Base-by-base conservation (phyloP, 495 filamentous ascomycete genomes). In the Xylaria venustula region DNA sequence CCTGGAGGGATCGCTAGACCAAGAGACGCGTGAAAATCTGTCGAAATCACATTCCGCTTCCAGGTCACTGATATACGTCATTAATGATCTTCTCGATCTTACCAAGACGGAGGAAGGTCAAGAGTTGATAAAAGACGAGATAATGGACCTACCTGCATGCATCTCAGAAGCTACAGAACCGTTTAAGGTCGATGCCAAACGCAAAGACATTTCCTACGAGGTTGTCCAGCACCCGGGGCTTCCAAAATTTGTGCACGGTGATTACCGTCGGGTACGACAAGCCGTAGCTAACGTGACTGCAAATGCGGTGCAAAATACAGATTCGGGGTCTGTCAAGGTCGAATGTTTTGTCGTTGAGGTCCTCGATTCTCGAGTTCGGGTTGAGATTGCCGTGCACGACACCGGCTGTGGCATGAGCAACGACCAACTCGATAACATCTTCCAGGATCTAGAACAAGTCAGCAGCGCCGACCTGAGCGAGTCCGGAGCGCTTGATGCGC, bases 31-130 rank as follows among this genome's bases (percentile, higher is more conserved):
- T 25, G 93, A 97, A 17, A 95, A 95, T 63, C 79, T 98, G 26
- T 84, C 89, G 7, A 89, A 83, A 57, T 95, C 92, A 6, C 91
- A 98, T 67, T 95, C 92, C 11, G 93, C 93, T n/a, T 98, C 93
- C 0, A 96, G 96, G 71, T 96, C 91, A 1, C 77, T 97, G 12
- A 93, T 98, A 15, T 96, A 94, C 72, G 92, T 96, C 8, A 97
- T 98, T 69, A 98, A 98, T 65, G 93, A 98, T 69, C 81, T 98
- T 0, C 81, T 98, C 1, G 93, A 98, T 70, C 79, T 98, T 15
- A 96, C 93, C 23, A 93, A 95, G 68, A 87, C 88, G 0, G 93
- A 97, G 69, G 88, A 90, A 68, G 93, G 93, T 0, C 84, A 88
- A 50, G 80, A 88, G 4, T 75, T 97, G 7, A 84, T 93, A 70